phyloP scores from a whole-genome alignment of 352 stramenopile species.

The Vaucheria bursata region DNA sequence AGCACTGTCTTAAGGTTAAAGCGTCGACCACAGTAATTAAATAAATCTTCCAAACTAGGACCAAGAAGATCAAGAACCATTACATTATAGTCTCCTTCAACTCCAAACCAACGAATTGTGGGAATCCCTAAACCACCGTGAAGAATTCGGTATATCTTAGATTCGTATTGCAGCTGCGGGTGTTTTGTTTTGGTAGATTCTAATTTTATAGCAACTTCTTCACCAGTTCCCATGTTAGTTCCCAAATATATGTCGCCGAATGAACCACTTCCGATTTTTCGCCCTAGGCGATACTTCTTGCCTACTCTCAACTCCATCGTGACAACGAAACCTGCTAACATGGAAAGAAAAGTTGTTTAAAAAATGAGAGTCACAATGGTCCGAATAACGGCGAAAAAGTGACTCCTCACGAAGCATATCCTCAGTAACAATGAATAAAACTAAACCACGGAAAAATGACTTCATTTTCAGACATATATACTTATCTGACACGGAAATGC shows the following conservation, averaged over 20 bases:
- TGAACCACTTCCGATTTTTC: conserved; percentile 98
- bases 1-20: conserved; percentile 88
- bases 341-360: no score
- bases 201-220: conserved; percentile 96
- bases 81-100: conserved; percentile 99
- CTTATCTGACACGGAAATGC: no score
- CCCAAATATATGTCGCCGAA: no score
- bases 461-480: no score
- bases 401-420: no score
- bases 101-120: conserved; percentile 96
- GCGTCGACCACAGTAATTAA: conserved; percentile 80
- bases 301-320: conserved; percentile 94
- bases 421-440: no score
- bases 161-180: conserved; percentile 96
- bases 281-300: conserved; percentile 98
- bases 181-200: conserved; percentile 91
- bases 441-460: no score
- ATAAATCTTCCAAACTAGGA: conserved; percentile 85
- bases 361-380: no score
- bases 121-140: conserved; percentile 95
- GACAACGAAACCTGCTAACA: not conserved
- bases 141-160: conserved; percentile 99
- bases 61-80: conserved; percentile 99
- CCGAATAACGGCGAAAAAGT: no score
- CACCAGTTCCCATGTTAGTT: conserved; percentile 96